These are phyloP conservation scores for Botrytis deweyae DNA, from an alignment of 2,329 filamentous ascomycete genomes.

Conservation along the genomic window DNA sequence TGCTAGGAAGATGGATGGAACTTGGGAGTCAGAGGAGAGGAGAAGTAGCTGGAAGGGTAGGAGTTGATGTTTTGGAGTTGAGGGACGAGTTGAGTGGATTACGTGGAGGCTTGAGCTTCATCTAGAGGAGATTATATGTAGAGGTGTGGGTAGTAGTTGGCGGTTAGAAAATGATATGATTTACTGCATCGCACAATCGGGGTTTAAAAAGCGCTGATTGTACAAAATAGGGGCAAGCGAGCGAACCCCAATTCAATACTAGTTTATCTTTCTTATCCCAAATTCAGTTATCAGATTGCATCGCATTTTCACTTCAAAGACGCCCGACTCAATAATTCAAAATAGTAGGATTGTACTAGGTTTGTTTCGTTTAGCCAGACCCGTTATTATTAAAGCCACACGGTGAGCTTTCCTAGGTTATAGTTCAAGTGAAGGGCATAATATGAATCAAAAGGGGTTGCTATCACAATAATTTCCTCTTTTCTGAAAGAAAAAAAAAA, in stretches of 20 bases:
- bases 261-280: neutral
- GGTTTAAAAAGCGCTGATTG: neutral
- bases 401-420: neutral
- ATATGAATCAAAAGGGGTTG: neutral
- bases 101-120: slow-evolving; percentile 42
- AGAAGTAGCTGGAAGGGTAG: slow-evolving; percentile 74
- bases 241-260: neutral
- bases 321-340: neutral
- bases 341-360: neutral
- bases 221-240: neutral
- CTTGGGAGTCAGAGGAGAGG: slow-evolving; percentile 66
- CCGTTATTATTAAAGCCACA: neutral
- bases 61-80: slow-evolving; percentile 64
- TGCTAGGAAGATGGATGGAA: slow-evolving; percentile 74
- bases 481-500: neutral
- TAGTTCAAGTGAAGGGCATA: neutral
- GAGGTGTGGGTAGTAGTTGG: neutral
- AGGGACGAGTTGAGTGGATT: slow-evolving; percentile 66
- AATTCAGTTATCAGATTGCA: neutral
- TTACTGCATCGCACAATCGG: too few species aligned
- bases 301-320: rapidly evolving
- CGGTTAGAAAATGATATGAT: neutral
- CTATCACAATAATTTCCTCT: neutral
- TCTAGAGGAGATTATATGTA: neutral
- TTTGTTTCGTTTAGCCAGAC: neutral